A percentile compares a stretch with the other conserved stretches of the same genome.
Conservation (phyloP, 1,284 basidiomycete genomes). For the Boletus mariae region DNA sequence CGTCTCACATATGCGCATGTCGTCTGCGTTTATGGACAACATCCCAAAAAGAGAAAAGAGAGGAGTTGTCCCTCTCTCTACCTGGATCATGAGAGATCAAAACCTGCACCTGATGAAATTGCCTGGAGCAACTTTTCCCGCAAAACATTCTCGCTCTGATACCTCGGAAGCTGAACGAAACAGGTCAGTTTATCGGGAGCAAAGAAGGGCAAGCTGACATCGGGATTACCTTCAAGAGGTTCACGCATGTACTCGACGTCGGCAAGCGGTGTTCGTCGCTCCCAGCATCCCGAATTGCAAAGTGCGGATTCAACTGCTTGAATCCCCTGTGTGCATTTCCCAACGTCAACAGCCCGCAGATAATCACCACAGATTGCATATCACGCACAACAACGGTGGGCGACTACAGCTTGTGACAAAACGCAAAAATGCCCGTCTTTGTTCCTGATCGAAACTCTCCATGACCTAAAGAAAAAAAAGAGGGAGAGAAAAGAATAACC, state of each 20-base stretch:
- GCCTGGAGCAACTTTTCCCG: conserved; percentile 82
- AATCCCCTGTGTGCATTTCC: conserved; percentile 59
- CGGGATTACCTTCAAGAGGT: conserved; percentile 68
- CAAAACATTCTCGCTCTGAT: conserved; percentile 59
- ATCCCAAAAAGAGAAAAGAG: not conserved
- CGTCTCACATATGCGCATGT: not conserved
- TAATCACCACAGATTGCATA: not conserved
- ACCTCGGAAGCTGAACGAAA: conserved; percentile 60
- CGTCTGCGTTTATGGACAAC: not conserved
- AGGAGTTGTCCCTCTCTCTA: not conserved
- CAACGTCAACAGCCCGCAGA: not conserved
- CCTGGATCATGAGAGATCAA: conserved; percentile 66
- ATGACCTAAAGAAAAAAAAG: conserved; percentile 49
- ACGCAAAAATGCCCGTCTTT: conserved; percentile 68
- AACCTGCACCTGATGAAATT: conserved; percentile 82
- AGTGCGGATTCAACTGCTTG: conserved; percentile 80
- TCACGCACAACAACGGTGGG: conserved; percentile 74
- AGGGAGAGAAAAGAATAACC: conserved; percentile 6
- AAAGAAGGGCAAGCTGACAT: not conserved
- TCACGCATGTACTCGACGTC: conserved; percentile 82
- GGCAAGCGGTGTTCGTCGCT: conserved; percentile 74
- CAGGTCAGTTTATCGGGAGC: not conserved
- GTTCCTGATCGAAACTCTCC: conserved; percentile 68
- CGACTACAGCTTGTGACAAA: conserved; percentile 92
- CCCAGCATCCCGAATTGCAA: conserved; percentile 80